Conservation (phyloP, 208 protist genomes). For the Naegleria gruberi region DNA sequence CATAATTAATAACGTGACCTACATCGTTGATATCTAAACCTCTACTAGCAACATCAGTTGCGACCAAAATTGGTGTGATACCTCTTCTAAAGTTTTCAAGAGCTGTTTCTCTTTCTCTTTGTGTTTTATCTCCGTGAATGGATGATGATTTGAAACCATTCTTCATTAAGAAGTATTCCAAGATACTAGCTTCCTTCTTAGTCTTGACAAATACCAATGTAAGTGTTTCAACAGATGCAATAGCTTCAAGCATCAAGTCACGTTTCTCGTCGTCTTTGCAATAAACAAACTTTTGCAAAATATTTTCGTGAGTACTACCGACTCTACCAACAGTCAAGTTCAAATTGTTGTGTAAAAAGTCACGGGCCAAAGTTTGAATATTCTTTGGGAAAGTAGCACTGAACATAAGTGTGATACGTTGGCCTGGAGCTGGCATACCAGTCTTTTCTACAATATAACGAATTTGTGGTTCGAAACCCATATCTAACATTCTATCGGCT, state of each 20-base stretch:
- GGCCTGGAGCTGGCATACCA: constrained; percentile 36
- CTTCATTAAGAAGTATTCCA: constrained; percentile 80
- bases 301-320: constrained; percentile 60
- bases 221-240: constrained; percentile 54
- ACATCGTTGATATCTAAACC: constrained; percentile 96
- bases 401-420: constrained; percentile 82
- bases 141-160: constrained; percentile 49
- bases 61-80: constrained; percentile 79
- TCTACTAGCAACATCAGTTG: constrained; percentile 93
- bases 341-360: constrained; percentile 70
- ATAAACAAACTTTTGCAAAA: constrained; percentile 61
- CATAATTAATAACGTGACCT: constrained; percentile 93
- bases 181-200: constrained; percentile 88
- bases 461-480: constrained; percentile 85
- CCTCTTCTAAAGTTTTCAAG: constrained; percentile 75
- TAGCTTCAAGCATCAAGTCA: constrained; percentile 52
- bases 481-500: constrained; percentile 85
- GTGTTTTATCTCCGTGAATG: constrained; percentile 79
- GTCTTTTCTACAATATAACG: constrained; percentile 64
- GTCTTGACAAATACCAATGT: constrained; percentile 97
- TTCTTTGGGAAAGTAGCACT: constrained; percentile 79
- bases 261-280: constrained; percentile 68
- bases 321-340: constrained; percentile 72
- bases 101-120: constrained; percentile 78
- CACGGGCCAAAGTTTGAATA: constrained; percentile 71